phyloP scores from a whole-genome alignment of 2,329 filamentous ascomycete genomes.

The Trichocomaceae sp. region DNA sequence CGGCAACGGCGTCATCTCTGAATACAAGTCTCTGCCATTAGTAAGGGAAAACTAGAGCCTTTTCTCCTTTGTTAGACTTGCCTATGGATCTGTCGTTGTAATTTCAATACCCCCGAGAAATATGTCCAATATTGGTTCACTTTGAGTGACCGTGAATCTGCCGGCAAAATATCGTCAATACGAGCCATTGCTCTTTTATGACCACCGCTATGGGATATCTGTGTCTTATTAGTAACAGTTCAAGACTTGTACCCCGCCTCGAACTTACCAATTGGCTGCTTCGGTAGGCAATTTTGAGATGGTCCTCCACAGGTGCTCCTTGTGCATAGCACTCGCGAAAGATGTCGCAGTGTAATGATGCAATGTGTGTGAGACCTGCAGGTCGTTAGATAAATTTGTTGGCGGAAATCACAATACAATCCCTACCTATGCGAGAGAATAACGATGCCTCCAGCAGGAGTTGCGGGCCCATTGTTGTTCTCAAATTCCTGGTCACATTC shows the following conservation, averaged over 20 bases:
- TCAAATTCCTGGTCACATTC: slow-evolving; percentile 68
- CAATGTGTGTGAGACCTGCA: slow-evolving; percentile 48
- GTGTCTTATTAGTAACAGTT: slow-evolving; percentile 3
- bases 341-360: slow-evolving; percentile 58
- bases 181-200: slow-evolving; percentile 62
- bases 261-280: slow-evolving; percentile 54
- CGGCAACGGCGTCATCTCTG: slow-evolving; percentile 52
- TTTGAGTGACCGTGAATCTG: slow-evolving; percentile 65
- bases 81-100: slow-evolving; percentile 39
- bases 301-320: slow-evolving; percentile 66
- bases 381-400: slow-evolving; percentile 19
- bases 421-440: slow-evolving; percentile 64
- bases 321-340: slow-evolving; percentile 66
- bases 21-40: background rate
- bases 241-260: background rate
- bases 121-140: slow-evolving; percentile 55
- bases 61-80: slow-evolving; percentile 15
- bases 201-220: slow-evolving; percentile 58
- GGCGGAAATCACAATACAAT: background rate
- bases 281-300: slow-evolving; percentile 66
- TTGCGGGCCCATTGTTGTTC: slow-evolving; percentile 65
- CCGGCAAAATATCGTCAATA: slow-evolving; percentile 55
- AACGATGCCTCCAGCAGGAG: slow-evolving; percentile 65
- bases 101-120: slow-evolving; percentile 38
- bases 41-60: background rate